These are phyloP conservation scores for Tetracentron sinense DNA, from an alignment of 164 flowering plant genomes.

Conservation along the genomic window DNA sequence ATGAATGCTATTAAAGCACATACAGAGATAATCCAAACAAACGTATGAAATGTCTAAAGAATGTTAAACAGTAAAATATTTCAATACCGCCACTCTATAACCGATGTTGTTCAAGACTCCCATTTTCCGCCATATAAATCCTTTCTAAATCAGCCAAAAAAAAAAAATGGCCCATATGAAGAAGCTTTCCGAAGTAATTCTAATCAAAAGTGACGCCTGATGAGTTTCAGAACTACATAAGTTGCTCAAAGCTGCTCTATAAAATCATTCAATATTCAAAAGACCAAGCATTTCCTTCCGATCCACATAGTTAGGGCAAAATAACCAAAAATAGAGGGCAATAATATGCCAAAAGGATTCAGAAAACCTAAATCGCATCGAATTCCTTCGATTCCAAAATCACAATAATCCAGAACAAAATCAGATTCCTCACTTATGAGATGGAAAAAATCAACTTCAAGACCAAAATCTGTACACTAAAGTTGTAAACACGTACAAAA, in stretches of 20 bases:
- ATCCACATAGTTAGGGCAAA: background rate
- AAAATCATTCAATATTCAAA: background rate
- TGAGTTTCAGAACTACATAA: background rate
- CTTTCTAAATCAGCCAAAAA: background rate
- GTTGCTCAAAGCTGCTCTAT: background rate
- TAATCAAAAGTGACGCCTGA: background rate
- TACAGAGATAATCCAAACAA: background rate
- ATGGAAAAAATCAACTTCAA: background rate
- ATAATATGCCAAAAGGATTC: background rate
- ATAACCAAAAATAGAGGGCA: background rate
- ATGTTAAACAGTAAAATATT: background rate
- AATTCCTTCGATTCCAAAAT: background rate
- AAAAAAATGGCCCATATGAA: background rate
- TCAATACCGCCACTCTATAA: background rate
- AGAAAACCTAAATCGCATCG: background rate
- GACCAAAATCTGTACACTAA: background rate
- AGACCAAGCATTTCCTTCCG: background rate
- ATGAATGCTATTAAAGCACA: too few species aligned
- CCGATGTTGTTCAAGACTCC: background rate
- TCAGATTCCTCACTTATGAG: background rate
- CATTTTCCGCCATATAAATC: background rate
- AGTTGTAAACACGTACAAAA: background rate
- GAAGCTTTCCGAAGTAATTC: background rate
- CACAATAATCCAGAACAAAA: background rate
- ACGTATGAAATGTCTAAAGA: background rate